phyloP scores from a whole-genome alignment of 768 basidiomycete species.

The Myochromella boudieri region DNA sequence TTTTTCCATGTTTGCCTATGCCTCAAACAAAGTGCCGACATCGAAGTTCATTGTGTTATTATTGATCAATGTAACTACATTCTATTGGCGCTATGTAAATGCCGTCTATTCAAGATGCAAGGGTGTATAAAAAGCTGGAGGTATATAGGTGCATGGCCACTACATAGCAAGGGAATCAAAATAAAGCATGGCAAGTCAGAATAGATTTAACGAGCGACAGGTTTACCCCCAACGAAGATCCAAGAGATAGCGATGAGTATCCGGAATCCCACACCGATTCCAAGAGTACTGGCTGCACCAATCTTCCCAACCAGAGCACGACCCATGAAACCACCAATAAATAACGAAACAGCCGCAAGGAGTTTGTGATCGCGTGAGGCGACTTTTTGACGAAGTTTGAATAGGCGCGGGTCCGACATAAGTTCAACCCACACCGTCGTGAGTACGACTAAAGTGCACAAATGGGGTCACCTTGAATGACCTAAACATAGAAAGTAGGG shows the following conservation, averaged over 20 bases:
- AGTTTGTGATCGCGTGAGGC: slow-evolving; percentile 23
- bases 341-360: slow-evolving; percentile 47
- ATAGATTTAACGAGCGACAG: not conserved
- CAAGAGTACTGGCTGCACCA: slow-evolving; percentile 65
- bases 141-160: not conserved
- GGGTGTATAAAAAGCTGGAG: not conserved
- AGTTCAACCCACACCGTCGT: slow-evolving; percentile 91
- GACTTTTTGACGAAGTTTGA: slow-evolving; percentile 52
- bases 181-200: not conserved
- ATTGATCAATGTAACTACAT: no score
- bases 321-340: slow-evolving; percentile 72
- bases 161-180: not conserved
- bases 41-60: no score
- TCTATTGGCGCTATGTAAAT: not conserved
- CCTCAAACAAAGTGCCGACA: no score
- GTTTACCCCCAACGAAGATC: slow-evolving; percentile 58
- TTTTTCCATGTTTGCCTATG: no score
- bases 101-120: slow-evolving; percentile 2
- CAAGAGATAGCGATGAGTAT: slow-evolving; percentile 62
- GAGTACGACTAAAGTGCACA: slow-evolving; percentile 56
- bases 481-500: slow-evolving; percentile 7
- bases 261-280: slow-evolving; percentile 62
- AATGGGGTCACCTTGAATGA: not conserved
- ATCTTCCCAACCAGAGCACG: slow-evolving; percentile 59
- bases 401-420: slow-evolving; percentile 76